Evolutionary conservation across 2,329 filamentous ascomycete species (phyloP).

Genomic region (Penicillium sclerotiorum): DNA sequence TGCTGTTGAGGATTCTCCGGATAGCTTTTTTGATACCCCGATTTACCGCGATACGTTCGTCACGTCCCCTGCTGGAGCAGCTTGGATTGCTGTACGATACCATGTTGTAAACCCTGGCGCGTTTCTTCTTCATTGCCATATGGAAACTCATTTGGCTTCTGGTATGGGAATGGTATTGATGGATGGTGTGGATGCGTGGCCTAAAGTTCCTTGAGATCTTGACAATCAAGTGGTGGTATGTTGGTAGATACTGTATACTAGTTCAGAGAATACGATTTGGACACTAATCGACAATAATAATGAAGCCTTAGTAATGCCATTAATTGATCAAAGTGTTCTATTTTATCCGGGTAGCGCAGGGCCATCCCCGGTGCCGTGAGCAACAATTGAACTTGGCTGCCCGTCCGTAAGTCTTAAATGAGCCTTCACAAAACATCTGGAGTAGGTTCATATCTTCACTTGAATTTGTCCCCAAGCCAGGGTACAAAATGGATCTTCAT

Average conservation of each 20-base stretch:
- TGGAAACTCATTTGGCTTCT: slow-evolving; percentile 51
- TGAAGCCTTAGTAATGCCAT: no score
- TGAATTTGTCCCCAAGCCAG: no score
- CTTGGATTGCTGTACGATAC: slow-evolving; percentile 52
- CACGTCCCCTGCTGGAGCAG: slow-evolving; percentile 38
- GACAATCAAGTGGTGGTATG: background rate
- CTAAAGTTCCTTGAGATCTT: background rate
- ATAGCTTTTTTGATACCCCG: slow-evolving; percentile 57
- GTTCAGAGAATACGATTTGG: background rate
- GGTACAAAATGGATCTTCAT: no score
- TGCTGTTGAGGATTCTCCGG: slow-evolving; percentile 50
- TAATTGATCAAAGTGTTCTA: no score
- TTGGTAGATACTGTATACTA: background rate
- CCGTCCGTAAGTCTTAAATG: no score
- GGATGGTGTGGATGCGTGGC: slow-evolving; percentile 53
- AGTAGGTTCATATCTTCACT: no score
- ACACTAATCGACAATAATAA: no score
- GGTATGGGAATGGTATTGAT: slow-evolving; percentile 53
- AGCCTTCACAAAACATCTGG: no score
- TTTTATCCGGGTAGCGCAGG: no score
- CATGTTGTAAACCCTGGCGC: slow-evolving; percentile 51
- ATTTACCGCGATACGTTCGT: slow-evolving; percentile 55
- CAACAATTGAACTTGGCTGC: no score
- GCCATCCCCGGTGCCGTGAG: no score
- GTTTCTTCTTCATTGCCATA: slow-evolving; percentile 56